phyloP scores from a whole-genome alignment of 148 eudicot genomes.

The Selenicereus undatus region DNA sequence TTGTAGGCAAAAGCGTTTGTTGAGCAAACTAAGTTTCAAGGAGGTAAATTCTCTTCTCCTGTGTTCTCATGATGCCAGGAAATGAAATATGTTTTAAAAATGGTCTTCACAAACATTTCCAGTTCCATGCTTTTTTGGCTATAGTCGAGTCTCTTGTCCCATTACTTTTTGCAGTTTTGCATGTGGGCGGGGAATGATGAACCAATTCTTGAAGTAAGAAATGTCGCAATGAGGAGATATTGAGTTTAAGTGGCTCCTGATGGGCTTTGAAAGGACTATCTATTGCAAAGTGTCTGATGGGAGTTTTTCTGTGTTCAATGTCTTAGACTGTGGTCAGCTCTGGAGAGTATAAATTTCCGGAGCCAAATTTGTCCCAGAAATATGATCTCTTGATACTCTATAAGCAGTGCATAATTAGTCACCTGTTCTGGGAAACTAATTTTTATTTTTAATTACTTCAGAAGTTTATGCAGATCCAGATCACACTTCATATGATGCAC shows the following conservation, averaged over 20 bases:
- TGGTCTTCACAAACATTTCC: not conserved
- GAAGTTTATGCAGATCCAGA: conserved; percentile 95
- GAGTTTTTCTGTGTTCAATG: not conserved
- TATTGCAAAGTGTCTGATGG: not conserved
- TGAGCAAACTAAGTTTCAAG: conserved; percentile 79
- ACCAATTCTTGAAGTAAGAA: not conserved
- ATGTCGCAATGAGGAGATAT: not conserved
- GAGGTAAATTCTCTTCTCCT: conserved; percentile 48
- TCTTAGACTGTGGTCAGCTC: conserved; percentile 8
- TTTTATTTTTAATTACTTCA: conserved; percentile 26
- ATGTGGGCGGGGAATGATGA: not conserved
- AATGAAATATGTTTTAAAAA: not conserved
- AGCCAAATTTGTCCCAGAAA: not conserved
- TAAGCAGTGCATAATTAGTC: not conserved
- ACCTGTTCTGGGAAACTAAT: not conserved
- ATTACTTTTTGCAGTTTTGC: not conserved
- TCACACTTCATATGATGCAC: conserved; percentile 68
- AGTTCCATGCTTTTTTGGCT: not conserved
- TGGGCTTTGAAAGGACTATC: not conserved
- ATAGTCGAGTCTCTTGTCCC: not conserved
- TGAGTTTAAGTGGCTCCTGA: not conserved
- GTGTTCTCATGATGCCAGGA: not conserved
- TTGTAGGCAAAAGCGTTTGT: conserved; percentile 68
- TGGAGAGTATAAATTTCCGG: not conserved
- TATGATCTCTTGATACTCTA: not conserved